Base-by-base conservation (phyloP, 129 eudicot genomes). In the Cynara cardunculus region DNA sequence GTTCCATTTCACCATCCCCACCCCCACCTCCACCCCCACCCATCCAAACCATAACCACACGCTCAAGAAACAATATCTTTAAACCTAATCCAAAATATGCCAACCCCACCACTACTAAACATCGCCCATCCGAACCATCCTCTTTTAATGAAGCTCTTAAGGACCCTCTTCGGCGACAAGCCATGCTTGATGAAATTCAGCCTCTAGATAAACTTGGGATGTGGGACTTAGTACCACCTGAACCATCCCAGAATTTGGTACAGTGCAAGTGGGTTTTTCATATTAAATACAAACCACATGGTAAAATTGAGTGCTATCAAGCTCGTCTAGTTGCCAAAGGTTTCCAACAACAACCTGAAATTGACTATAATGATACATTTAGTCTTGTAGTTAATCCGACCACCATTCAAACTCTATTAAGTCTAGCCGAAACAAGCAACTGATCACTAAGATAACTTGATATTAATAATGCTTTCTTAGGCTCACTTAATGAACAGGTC, bases 191-290 rank as follows among this genome's bases (percentile, higher is more conserved):
- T 12, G 69, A 74, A n/a, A 31, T 41, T 12, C 49, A 41, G 2
- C 2, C 16, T 41, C 49, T 41, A 14, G 1, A 10, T 49, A 74
- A 49, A 28, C 69, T 74, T 37, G 32, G 19, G 31, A 74, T 26
- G 3, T 74, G 69, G 78, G 78, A n/a, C 22, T 62, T 62, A 62
- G 69, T 62, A 18, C 25, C 69, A 18, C 26, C 69, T 62, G 69
- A n/a, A 5, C 22, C 25, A 18, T 18, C 69, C 26, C 69, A 62
- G 8, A 62, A n/a, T n/a, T 24, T 62, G 22, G 69, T 62, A 18
- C 25, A 7, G 11, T 62, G 69, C 8, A 62, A 62, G n/a, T 62
- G 69, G 69, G 69, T 62, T 62, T 62, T 62, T 62, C 25, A 7
- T 1, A 24, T 62, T 14, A 62, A 62, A 62, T 64, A 75, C 21